Conservation (phyloP, 169 alveolate genomes). For the Prorocentrum cordatum region DNA sequence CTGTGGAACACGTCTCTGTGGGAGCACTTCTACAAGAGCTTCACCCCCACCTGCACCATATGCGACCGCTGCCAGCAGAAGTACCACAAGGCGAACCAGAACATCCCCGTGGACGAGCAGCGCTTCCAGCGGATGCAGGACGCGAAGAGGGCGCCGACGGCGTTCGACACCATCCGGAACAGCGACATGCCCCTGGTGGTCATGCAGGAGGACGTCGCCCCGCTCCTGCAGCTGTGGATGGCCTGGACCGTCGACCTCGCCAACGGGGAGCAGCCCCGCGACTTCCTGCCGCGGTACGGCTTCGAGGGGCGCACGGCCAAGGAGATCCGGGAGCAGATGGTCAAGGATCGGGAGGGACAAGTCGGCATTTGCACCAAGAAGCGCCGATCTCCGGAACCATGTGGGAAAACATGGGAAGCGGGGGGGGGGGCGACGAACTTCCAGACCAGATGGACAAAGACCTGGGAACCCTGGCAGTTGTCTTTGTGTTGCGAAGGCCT, state of each 20-base stretch:
- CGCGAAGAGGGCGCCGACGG: background rate
- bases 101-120: constrained; percentile 68
- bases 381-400: too few species aligned
- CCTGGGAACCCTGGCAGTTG: too few species aligned
- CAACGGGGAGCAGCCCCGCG: constrained; percentile 43
- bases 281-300: constrained; percentile 65
- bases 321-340: too few species aligned
- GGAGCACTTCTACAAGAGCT: constrained; percentile 70
- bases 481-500: too few species aligned
- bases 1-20: constrained; percentile 69
- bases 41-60: constrained; percentile 70
- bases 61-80: constrained; percentile 24
- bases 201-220: background rate
- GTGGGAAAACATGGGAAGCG: too few species aligned
- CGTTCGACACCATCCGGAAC: background rate
- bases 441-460: too few species aligned
- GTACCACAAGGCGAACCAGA: constrained; percentile 65
- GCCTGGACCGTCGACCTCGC: constrained; percentile 36
- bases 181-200: background rate
- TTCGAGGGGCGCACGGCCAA: too few species aligned
- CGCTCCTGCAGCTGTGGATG: constrained; percentile 44
- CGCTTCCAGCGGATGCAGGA: constrained; percentile 54
- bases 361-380: too few species aligned
- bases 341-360: too few species aligned
- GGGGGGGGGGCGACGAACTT: too few species aligned